A percentile compares a stretch with the other conserved stretches of the same genome.
Conservation (phyloP, 345 rosid species). For the Stellera chamaejasme region DNA sequence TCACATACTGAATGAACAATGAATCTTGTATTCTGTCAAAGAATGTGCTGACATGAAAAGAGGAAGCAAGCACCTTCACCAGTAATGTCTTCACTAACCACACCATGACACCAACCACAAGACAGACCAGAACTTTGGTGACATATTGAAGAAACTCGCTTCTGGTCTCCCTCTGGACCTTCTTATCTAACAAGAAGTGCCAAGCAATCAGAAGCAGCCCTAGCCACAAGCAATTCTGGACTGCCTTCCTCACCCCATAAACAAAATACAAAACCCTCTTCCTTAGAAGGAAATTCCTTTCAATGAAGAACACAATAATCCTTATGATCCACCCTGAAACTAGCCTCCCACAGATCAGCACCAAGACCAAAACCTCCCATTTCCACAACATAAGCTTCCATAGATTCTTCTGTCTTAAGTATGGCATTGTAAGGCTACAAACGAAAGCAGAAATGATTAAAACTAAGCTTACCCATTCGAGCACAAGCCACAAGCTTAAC, state of each 20-base stretch:
- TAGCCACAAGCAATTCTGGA: constrained; percentile 87
- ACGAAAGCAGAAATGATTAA: constrained; percentile 44
- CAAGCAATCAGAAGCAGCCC: constrained; percentile 76
- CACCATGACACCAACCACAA: constrained; percentile 54
- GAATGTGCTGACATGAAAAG: constrained; percentile 83
- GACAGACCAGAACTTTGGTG: constrained; percentile 59
- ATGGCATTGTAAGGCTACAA: constrained; percentile 40
- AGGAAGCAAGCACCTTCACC: constrained; percentile 88
- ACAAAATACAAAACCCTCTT: constrained; percentile 84
- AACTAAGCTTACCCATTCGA: constrained; percentile 67
- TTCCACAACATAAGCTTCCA: constrained; percentile 70
- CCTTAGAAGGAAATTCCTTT: constrained; percentile 65
- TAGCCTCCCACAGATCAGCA: constrained; percentile 76
- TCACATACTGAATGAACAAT: constrained; percentile 66
- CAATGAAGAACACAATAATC: constrained; percentile 54
- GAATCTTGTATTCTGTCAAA: constrained; percentile 92
- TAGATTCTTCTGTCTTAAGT: constrained; percentile 23
- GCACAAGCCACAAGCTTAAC: constrained; percentile 28
- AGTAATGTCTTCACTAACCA: constrained; percentile 80
- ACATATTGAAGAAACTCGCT: constrained; percentile 31
- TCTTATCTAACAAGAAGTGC: constrained; percentile 68
- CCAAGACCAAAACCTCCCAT: constrained; percentile 77
- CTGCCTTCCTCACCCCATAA: constrained; percentile 66
- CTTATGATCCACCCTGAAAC: constrained; percentile 79
- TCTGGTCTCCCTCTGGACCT: constrained; percentile 37